Conservation (phyloP, 345 rosid genomes). For the Sisymbrium irio region DNA sequence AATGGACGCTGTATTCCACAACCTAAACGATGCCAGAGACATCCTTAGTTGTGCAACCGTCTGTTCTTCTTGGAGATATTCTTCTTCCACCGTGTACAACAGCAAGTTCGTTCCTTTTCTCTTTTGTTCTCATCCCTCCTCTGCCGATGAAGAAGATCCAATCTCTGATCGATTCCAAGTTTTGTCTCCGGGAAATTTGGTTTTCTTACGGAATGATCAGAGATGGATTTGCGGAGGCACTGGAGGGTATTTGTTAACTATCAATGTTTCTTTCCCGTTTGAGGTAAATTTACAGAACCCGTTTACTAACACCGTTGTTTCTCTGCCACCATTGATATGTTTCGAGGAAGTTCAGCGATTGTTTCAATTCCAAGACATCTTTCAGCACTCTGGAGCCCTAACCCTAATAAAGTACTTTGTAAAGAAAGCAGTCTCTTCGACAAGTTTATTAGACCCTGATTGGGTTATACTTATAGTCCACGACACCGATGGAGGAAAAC, state of each 20-base stretch:
- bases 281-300: slow-evolving; percentile 7
- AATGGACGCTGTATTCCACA: slow-evolving; percentile 4
- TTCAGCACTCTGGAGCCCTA: neutral
- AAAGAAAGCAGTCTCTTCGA: slow-evolving; percentile 22
- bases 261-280: slow-evolving; percentile 17
- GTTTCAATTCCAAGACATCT: slow-evolving; percentile 15
- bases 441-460: slow-evolving; percentile 7
- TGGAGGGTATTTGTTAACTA: neutral
- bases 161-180: neutral
- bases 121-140: slow-evolving; percentile 6
- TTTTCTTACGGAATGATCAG: neutral
- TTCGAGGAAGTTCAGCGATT: slow-evolving; percentile 23
- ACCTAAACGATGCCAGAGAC: neutral
- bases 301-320: neutral
- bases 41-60: slow-evolving; percentile 15
- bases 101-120: slow-evolving; percentile 24
- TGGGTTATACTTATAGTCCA: slow-evolving; percentile 27
- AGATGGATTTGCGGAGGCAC: slow-evolving; percentile 24
- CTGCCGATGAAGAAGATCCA: neutral
- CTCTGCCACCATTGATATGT: slow-evolving; percentile 21
- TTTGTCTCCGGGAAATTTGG: neutral
- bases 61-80: slow-evolving; percentile 24
- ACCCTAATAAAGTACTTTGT: slow-evolving; percentile 16
- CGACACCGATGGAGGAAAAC: slow-evolving; percentile 8
- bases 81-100: slow-evolving; percentile 12